A percentile compares a stretch with the other conserved stretches of the same genome.
Evolutionary conservation across 345 rosid genomes (phyloP).

Genomic region (Citrus hindsii): DNA sequence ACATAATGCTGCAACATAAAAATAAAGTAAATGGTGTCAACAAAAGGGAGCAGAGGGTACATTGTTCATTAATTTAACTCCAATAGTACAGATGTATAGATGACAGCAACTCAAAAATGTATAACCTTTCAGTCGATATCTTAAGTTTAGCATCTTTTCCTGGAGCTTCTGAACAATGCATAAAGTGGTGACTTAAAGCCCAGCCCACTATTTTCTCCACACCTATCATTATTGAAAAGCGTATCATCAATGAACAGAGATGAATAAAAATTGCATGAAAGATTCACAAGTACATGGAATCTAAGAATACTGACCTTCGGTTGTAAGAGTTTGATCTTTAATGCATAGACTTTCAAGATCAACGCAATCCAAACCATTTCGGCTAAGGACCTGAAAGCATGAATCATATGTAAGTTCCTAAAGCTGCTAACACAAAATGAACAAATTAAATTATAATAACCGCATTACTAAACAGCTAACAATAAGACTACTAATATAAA

Average conservation of each 20-base stretch:
- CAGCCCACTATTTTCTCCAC: constrained; percentile 96
- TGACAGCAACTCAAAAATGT: neutral
- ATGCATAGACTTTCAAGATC: constrained; percentile 70
- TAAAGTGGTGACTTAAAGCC: constrained; percentile 80
- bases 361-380: constrained; percentile 71
- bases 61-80: neutral
- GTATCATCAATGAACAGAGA: neutral
- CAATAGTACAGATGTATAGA: neutral
- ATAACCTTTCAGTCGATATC: constrained; percentile 75
- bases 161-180: constrained; percentile 61
- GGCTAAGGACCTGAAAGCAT: constrained; percentile 59
- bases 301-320: constrained; percentile 57
- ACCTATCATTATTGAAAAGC: constrained; percentile 35
- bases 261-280: neutral
- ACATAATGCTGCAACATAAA: constrained; percentile 37
- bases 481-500: neutral
- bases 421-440: neutral
- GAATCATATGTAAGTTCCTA: constrained; percentile 7
- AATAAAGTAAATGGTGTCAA: neutral
- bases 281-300: neutral
- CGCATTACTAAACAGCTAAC: neutral
- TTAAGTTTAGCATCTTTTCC: constrained; percentile 61
- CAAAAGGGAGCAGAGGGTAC: neutral
- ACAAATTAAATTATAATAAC: neutral
- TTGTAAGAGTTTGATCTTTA: constrained; percentile 78